Base-by-base conservation (phyloP, 371 early-diverging fungal genomes). In the Circinella minor region DNA sequence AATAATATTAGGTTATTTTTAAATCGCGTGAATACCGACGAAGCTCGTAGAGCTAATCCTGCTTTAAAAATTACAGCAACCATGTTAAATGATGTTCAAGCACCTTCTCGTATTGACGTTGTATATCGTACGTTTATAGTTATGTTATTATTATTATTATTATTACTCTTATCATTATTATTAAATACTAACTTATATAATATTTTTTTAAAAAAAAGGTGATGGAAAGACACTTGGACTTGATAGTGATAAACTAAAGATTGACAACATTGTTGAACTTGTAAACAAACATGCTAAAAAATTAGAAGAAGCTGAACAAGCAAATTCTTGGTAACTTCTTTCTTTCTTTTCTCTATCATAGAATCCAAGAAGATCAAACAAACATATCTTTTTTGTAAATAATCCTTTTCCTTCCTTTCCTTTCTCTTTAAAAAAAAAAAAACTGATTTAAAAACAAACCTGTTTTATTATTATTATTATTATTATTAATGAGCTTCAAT, bases 251-350 rank as follows among this genome's bases (percentile, higher is more conserved):
- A 85, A 86, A 3, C 70, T 87, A 71, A 86, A 84, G 64, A 83
- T 89, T 63, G 81, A 84, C 62, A 80, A 80, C 54, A 76, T 89
- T 37, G 67, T 89, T 55, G 84, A 83, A 20, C 65, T 65, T 47
- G 65, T 65, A 61, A 70, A 65, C 60, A 70, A 70, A 49, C 65
- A 61, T 59, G 70, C 70, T 36, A 70, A 65, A 55, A 70, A 70
- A 48, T 65, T 89, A 63, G 86, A 89, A 61, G 89, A 89, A 79
- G 80, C 79, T 20, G 87, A 89, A 71, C 85, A 84, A 68, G 87
- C 88, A 68, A 77, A 80, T 20, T 66, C 78, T 60, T 89, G 85
- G 85, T 79, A 77, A 66, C 6, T 6, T 13, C 14, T 51, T 18
- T 51, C 18, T 51, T 51, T 51, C 4, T 51, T 15, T 8, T 51